These are phyloP conservation scores for Inonotus hispidus DNA, from an alignment of 1,284 basidiomycete species.

Conservation along the genomic window DNA sequence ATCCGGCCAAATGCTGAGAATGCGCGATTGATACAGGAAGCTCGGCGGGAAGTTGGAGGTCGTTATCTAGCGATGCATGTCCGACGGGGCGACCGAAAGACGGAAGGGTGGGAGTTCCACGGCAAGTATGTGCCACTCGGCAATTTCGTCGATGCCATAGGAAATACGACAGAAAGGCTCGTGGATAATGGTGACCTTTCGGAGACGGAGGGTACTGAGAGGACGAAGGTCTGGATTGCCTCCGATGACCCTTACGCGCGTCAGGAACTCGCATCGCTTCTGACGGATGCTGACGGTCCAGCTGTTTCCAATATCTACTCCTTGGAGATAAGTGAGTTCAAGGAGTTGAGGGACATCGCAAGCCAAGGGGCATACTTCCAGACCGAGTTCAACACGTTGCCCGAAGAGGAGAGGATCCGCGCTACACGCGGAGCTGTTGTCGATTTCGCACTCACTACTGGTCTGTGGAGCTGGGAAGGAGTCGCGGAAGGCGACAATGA, in stretches of 20 bases:
- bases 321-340: slow-evolving; percentile 36
- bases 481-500: slow-evolving; percentile 19
- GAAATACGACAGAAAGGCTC: slow-evolving; percentile 40
- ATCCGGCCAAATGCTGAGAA: slow-evolving; percentile 50
- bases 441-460: slow-evolving; percentile 57
- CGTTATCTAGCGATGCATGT: slow-evolving; percentile 53
- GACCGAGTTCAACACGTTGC: slow-evolving; percentile 40
- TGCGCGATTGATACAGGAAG: slow-evolving; percentile 41
- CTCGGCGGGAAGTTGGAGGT: slow-evolving; percentile 40
- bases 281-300: slow-evolving; percentile 26
- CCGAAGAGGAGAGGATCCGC: slow-evolving; percentile 35
- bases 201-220: neutral
- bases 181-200: slow-evolving; percentile 4
- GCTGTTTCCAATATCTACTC: slow-evolving; percentile 33
- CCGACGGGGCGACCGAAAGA: slow-evolving; percentile 51
- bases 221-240: slow-evolving; percentile 43
- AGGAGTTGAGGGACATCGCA: slow-evolving; percentile 42
- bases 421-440: slow-evolving; percentile 59
- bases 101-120: slow-evolving; percentile 41
- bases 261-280: slow-evolving; percentile 39
- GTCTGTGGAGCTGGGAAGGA: slow-evolving; percentile 45
- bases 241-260: slow-evolving; percentile 49
- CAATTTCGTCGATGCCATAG: slow-evolving; percentile 42
- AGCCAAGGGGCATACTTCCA: slow-evolving; percentile 53
- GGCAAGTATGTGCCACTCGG: slow-evolving; percentile 42